Base-by-base conservation (phyloP, 2,329 filamentous ascomycete species). In the Fusarium sp. region DNA sequence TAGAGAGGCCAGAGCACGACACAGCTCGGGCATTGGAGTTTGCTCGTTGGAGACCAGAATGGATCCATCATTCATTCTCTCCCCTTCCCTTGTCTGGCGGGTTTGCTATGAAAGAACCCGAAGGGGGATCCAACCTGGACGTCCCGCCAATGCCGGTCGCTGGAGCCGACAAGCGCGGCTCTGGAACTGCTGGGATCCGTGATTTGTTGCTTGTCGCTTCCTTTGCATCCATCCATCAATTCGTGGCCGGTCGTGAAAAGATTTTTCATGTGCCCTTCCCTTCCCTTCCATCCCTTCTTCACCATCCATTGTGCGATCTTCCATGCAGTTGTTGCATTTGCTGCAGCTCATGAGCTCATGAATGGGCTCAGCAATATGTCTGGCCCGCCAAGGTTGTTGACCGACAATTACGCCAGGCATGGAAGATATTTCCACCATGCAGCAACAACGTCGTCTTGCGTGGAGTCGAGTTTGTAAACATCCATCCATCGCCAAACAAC, bases 161-260 rank as follows among this genome's bases (percentile, higher is more conserved):
- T 72, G 65, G 66, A 70, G 70, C 71, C 72, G 71, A 77, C 72
- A 75, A 76, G 71, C 75, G 75, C 71, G 75, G 72, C 67, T 69
- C 57, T 66, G 60, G 65, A 72, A 64, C 66, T 74, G 62, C 53
- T 65, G 33, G 61, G 61, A 61, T 64, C 38, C 55, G 63, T 71
- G 59, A 58, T 58, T 64, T 61, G 59, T 29, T 61, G 35, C 29
- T 40, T 24, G 31, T 51, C 29, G 55, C 46, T 51, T 51, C 46
- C 29, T 49, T 64, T 60, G 44, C 44, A 33, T 53, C 24, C 44
- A 33, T 53, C 24, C 44, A 27, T 61, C 42, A 56, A 51, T 35
- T 35, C 33, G 55, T 35, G 33, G 42, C 40, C 22, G 22, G 22
- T 17, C 42, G 22, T 51, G 55, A 59, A 59, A 49, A 17, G 22